These are phyloP conservation scores for Adansonia grandidieri DNA, from an alignment of 441 rosid species.

Conservation along the genomic window DNA sequence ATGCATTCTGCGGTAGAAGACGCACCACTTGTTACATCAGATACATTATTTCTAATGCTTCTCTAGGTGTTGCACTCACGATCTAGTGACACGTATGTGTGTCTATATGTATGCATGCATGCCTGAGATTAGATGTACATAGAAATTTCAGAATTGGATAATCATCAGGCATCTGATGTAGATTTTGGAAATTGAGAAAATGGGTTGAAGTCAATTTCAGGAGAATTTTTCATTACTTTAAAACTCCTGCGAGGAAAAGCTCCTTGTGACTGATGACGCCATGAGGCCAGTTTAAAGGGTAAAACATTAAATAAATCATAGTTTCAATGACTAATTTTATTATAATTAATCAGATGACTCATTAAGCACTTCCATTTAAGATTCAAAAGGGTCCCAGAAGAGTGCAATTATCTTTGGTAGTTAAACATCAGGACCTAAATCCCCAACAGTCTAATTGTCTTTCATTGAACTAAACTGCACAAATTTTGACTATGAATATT, in stretches of 20 bases:
- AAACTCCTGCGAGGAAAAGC: constrained; percentile 31
- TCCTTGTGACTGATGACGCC: constrained; percentile 35
- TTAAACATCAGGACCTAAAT: constrained; percentile 43
- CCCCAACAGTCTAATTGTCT: constrained; percentile 21
- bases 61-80: not conserved
- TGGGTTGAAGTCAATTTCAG: constrained; percentile 36
- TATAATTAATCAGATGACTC: constrained; percentile 40
- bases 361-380: constrained; percentile 36
- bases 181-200: constrained; percentile 31
- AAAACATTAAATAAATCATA: constrained; percentile 24
- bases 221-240: constrained; percentile 28
- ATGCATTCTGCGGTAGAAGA: not conserved
- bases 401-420: constrained; percentile 24
- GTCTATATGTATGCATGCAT: constrained; percentile 9
- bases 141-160: constrained; percentile 34
- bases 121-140: constrained; percentile 20
- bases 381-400: constrained; percentile 33
- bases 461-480: not conserved
- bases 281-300: constrained; percentile 49
- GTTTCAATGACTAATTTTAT: constrained; percentile 17
- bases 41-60: not conserved
- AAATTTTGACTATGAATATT: not conserved
- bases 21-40: constrained; percentile 19
- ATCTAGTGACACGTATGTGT: constrained; percentile 13
- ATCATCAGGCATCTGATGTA: constrained; percentile 35